Evolutionary conservation across 345 rosid genomes (phyloP).

Genomic region (Brassica incana): DNA sequence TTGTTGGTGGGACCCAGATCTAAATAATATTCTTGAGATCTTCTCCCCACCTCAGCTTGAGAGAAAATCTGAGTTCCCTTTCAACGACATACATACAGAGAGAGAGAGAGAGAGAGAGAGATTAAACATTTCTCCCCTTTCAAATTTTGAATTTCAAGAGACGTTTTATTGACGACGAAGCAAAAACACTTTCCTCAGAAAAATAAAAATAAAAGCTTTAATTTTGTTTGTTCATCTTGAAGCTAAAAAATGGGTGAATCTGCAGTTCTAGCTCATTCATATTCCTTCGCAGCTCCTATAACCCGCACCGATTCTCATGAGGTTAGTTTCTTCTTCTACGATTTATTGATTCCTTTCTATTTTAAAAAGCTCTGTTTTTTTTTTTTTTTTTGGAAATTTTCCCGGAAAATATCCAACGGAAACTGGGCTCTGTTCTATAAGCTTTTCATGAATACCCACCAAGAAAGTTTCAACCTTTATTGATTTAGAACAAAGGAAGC

Average conservation of each 20-base stretch:
- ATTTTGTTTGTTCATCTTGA: background rate
- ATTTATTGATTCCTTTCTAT: background rate
- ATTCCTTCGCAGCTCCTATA: conserved; percentile 60
- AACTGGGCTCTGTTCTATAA: background rate
- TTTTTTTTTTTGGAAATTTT: background rate
- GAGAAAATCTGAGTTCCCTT: conserved; percentile 32
- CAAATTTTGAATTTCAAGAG: conserved; percentile 32
- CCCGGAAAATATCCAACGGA: conserved; percentile 5
- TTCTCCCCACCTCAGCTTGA: conserved; percentile 30
- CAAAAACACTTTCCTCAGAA: background rate
- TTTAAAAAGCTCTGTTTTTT: background rate
- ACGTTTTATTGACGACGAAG: conserved; percentile 29
- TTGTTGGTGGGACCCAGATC: conserved; percentile 39
- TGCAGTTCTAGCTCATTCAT: conserved; percentile 77
- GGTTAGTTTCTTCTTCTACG: conserved; percentile 43
- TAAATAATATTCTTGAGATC: conserved; percentile 29
- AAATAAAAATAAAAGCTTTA: background rate
- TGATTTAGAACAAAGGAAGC: background rate
- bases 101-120: background rate
- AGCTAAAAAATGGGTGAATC: conserved; percentile 67
- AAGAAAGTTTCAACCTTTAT: conserved; percentile 1
- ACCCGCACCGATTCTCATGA: conserved; percentile 61
- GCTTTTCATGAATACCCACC: conserved; percentile 1
- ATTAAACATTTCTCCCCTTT: background rate
- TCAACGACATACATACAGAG: conserved; percentile 25